phyloP scores from a whole-genome alignment of 768 basidiomycete genomes.

The Plicaturopsis crispa region DNA sequence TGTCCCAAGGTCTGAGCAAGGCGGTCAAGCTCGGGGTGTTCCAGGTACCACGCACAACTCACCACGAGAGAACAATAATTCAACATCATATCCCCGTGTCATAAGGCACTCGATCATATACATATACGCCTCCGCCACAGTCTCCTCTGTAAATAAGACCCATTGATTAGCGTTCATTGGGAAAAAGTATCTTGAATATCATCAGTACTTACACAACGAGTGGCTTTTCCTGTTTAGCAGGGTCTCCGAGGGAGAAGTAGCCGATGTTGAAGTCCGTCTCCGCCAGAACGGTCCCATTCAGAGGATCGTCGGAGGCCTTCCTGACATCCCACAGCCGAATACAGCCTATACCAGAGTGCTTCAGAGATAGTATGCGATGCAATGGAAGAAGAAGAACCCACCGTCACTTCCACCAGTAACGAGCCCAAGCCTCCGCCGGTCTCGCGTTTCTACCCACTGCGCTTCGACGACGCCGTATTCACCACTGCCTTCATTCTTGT shows the following conservation, averaged over 20 bases:
- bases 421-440: constrained; percentile 33
- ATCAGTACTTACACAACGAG: constrained; percentile 59
- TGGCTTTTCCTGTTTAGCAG: constrained; percentile 39
- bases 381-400: constrained; percentile 17
- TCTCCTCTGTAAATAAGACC: constrained; percentile 31
- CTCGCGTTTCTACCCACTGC: constrained; percentile 42
- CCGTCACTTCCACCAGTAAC: constrained; percentile 62
- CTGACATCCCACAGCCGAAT: constrained; percentile 61
- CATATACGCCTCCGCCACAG: constrained; percentile 38
- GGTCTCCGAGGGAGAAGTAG: constrained; percentile 52
- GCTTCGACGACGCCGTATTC: constrained; percentile 43
- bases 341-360: constrained; percentile 44
- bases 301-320: constrained; percentile 24
- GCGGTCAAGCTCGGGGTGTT: no score
- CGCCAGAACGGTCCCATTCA: constrained; percentile 43
- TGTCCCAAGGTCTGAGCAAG: no score
- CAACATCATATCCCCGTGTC: no score
- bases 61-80: no score
- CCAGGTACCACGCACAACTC: no score
- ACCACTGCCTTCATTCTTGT: constrained; percentile 16
- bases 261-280: constrained; percentile 50
- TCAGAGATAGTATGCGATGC: neutral
- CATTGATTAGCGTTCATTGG: neutral
- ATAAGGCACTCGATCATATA: constrained; percentile 27
- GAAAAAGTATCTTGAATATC: no score